Conservation (phyloP, 2,329 filamentous ascomycete genomes). For the Aspergillus pseudoterreus region DNA sequence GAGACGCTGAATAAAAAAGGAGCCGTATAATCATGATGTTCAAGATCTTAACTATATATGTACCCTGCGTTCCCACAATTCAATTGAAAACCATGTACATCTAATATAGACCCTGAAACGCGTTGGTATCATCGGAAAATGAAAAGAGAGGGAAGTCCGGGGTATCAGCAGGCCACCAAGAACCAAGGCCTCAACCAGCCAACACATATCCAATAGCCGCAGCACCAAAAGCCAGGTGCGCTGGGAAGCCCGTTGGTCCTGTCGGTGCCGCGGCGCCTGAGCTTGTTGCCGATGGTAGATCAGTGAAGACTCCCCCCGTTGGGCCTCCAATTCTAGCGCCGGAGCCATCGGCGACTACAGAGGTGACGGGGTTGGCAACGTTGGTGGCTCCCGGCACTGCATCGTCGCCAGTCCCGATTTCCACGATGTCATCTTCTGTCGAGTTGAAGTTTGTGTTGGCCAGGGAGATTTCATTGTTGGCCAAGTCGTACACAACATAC, state of each 20-base stretch:
- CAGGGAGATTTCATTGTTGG: constrained; percentile 58
- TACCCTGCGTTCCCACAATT: too few species aligned
- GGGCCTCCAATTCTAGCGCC: constrained; percentile 41
- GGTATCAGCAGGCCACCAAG: background rate
- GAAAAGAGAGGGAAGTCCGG: background rate
- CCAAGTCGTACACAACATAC: constrained; percentile 61
- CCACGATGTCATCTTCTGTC: constrained; percentile 46
- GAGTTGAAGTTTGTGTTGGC: constrained; percentile 61
- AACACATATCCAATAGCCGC: constrained; percentile 22
- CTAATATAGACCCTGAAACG: too few species aligned
- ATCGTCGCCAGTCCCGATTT: constrained; percentile 49
- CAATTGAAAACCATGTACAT: too few species aligned
- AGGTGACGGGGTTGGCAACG: constrained; percentile 51
- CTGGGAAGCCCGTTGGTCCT: constrained; percentile 13
- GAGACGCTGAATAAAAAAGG: too few species aligned
- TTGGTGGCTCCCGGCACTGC: constrained; percentile 52
- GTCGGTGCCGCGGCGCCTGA: constrained; percentile 13
- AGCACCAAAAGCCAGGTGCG: constrained; percentile 17
- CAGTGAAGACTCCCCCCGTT: constrained; percentile 15
- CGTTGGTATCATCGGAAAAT: too few species aligned
- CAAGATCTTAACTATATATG: too few species aligned
- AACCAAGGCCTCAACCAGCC: background rate
- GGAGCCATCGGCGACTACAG: constrained; percentile 38
- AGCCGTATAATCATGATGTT: too few species aligned
- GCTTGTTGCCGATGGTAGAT: constrained; percentile 14